These are phyloP conservation scores for Talaromyces atroroseus DNA, from an alignment of 2,329 filamentous ascomycete genomes.

Conservation along the genomic window DNA sequence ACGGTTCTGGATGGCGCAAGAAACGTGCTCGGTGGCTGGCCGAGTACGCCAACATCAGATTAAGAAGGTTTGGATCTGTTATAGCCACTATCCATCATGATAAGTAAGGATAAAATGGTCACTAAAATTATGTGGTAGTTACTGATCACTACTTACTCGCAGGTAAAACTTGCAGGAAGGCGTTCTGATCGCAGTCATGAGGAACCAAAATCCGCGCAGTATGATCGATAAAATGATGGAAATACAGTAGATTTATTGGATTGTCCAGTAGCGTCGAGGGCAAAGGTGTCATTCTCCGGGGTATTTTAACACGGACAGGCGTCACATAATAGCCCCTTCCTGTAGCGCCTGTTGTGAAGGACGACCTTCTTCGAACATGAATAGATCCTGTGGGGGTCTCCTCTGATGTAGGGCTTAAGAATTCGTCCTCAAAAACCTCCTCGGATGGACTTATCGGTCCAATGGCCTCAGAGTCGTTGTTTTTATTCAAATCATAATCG, in stretches of 20 bases:
- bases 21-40: constrained; percentile 76
- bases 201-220: constrained; percentile 63
- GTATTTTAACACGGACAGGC: constrained; percentile 61
- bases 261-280: constrained; percentile 59
- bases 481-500: constrained; percentile 65
- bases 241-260: constrained; percentile 74
- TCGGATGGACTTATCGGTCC: constrained; percentile 42
- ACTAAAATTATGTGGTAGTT: not conserved
- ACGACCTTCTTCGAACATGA: constrained; percentile 24
- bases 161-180: constrained; percentile 57
- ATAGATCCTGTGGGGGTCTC: constrained; percentile 5
- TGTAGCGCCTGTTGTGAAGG: constrained; percentile 53
- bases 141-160: constrained; percentile 47
- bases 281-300: constrained; percentile 52
- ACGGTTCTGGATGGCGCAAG: constrained; percentile 66
- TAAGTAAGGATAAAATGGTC: constrained; percentile 47
- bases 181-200: constrained; percentile 57
- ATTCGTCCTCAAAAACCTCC: constrained; percentile 18
- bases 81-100: constrained; percentile 38
- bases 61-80: constrained; percentile 57
- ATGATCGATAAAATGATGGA: constrained; percentile 71
- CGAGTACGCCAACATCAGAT: constrained; percentile 73
- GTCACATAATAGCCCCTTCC: constrained; percentile 64
- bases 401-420: constrained; percentile 6
- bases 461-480: constrained; percentile 66